Base-by-base conservation (phyloP, 371 early-diverging fungal genomes). In the Choanephora cucurbitarum region DNA sequence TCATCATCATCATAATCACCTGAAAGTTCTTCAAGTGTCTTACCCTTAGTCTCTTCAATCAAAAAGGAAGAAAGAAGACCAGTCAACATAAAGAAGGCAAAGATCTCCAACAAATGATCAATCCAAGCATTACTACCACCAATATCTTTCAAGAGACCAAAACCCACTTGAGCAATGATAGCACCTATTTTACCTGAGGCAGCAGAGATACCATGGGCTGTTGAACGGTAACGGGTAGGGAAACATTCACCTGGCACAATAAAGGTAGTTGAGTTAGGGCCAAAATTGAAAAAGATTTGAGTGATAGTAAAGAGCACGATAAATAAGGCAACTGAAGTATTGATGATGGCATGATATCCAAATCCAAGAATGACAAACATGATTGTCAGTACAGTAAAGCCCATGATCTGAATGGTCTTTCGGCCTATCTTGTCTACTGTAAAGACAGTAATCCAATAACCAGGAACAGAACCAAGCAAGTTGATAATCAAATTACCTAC, bases 121-220 rank as follows among this genome's bases (percentile, higher is more conserved):
- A 90, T 82, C 51, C 77, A 87, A 1, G 64, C 65, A 67, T 86
- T 82, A 44, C 53, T 41, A 17, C 87, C 87, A 58, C 87, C 87
- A 39, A 75, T 71, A 49, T 88, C 84, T 58, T 84, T 84, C 52
- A 88, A 75, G 21, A 78, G 80, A 56, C 83, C 81, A 60, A 90
- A 89, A 10, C 85, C 89, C 42, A 88, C 79, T 55, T 85, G 80
- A 13, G 90, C 88, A 52, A 88, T 52, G 42, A 93, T 90, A 32
- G 95, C 91, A 24, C 94, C 94, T 37, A 86, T 51, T 72, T 94
- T 94, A 23, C 93, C 93, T 41, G 79, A 67, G 17, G 91, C 93
- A 17, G 93, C 93, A 24, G 91, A 89, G 62, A 93, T 90, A 67
- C 95, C 95, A 64, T 93, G 94, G 34, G 88, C 85, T 4, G 92